These are phyloP conservation scores for Ceriops tagal DNA, from an alignment of 345 rosid species.

Conservation along the genomic window DNA sequence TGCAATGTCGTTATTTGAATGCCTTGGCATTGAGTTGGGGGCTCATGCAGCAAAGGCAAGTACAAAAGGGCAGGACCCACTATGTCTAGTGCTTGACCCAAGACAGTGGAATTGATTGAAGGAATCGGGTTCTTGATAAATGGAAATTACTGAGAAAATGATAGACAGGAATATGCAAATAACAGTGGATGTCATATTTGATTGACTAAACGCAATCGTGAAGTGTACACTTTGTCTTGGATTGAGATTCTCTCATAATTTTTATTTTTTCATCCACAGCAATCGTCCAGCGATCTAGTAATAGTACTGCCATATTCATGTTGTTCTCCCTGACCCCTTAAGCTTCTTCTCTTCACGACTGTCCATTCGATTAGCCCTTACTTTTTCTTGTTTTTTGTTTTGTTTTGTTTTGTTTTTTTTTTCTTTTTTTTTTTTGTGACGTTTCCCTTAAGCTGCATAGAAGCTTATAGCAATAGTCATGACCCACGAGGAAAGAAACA, in stretches of 20 bases:
- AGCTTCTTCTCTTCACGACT: too few species aligned
- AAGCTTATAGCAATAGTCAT: too few species aligned
- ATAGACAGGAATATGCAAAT: conserved; percentile 8
- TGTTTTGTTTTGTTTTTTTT: too few species aligned
- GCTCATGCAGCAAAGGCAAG: background rate
- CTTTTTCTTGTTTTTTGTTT: too few species aligned
- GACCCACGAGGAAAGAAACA: background rate
- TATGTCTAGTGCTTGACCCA: background rate
- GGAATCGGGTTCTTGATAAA: conserved; percentile 27
- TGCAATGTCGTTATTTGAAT: too few species aligned
- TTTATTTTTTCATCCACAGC: background rate
- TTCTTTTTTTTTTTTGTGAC: too few species aligned
- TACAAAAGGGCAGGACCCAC: background rate
- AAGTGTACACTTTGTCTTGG: background rate
- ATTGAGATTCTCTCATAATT: conserved; percentile 14
- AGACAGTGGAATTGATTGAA: conserved; percentile 6
- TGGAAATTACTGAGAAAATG: conserved; percentile 6
- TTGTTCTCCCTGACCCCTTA: background rate
- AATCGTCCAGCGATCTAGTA: background rate
- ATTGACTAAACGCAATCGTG: background rate
- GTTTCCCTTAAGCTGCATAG: too few species aligned
- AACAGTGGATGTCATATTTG: background rate
- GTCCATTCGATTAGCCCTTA: too few species aligned
- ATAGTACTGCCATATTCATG: background rate
- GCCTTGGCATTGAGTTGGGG: background rate